Percentiles rank a stretch among this genome's conserved stretches.
Conservation (phyloP, 371 early-diverging fungal genomes). For the Apophysomyces elegans region DNA sequence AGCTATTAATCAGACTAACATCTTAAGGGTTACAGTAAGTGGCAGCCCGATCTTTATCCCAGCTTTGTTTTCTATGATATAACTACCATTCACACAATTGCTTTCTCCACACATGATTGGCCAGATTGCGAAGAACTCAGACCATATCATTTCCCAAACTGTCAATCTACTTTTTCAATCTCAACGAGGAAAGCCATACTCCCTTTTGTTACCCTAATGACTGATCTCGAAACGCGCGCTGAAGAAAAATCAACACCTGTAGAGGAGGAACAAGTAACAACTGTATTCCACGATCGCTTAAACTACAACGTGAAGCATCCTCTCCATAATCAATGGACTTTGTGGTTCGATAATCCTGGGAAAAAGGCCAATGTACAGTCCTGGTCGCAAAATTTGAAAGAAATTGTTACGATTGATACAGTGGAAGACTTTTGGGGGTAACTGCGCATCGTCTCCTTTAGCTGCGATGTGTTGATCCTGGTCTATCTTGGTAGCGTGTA, state of each 20-base stretch:
- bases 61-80: too few species aligned
- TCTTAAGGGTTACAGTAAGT: too few species aligned
- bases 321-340: slow-evolving; percentile 87
- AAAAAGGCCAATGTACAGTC: slow-evolving; percentile 73
- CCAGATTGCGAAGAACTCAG: too few species aligned
- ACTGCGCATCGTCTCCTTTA: slow-evolving; percentile 13
- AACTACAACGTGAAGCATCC: slow-evolving; percentile 88
- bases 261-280: slow-evolving; percentile 18
- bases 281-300: slow-evolving; percentile 40
- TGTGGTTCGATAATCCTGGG: slow-evolving; percentile 93
- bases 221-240: slow-evolving; percentile 7
- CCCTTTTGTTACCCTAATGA: neutral
- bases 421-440: slow-evolving; percentile 98
- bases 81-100: too few species aligned
- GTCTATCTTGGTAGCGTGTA: slow-evolving; percentile 46
- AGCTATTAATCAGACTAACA: too few species aligned
- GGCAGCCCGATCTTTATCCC: too few species aligned
- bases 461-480: neutral
- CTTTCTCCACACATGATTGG: too few species aligned
- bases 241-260: neutral
- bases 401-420: slow-evolving; percentile 83
- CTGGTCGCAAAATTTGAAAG: slow-evolving; percentile 91
- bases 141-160: too few species aligned
- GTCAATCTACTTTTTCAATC: too few species aligned
- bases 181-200: too few species aligned